Conservation (phyloP, 495 filamentous ascomycete genomes). For the Xylaria bambusicola region DNA sequence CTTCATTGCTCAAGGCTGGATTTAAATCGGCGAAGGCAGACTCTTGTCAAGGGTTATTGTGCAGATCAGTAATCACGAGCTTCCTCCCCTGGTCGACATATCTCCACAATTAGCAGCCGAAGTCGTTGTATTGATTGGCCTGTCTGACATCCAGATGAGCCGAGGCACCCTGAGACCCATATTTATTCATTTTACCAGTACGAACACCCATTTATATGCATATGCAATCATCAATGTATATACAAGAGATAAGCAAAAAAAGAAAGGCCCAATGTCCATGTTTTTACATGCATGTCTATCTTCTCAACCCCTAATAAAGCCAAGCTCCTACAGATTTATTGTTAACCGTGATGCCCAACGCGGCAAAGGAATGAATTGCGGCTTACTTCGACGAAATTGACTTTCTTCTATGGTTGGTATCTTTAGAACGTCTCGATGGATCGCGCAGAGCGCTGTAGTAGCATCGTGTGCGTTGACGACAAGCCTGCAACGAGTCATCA, state of each 20-base stretch:
- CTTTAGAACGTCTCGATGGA: slow-evolving; percentile 44
- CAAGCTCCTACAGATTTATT: slow-evolving; percentile 8
- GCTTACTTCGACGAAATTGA: slow-evolving; percentile 34
- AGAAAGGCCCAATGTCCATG: too few relatives aligned
- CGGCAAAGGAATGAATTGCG: not conserved
- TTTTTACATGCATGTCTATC: too few relatives aligned
- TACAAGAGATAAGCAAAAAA: too few relatives aligned
- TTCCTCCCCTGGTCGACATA: too few relatives aligned
- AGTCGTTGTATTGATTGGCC: too few relatives aligned
- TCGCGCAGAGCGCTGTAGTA: slow-evolving; percentile 39
- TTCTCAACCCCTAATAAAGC: slow-evolving; percentile 12
- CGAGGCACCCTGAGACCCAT: not conserved
- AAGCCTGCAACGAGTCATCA: slow-evolving; percentile 25
- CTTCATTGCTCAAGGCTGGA: too few relatives aligned
- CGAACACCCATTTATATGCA: not conserved
- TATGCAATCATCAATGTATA: not conserved
- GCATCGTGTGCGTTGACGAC: slow-evolving; percentile 41
- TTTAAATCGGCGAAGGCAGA: too few relatives aligned
- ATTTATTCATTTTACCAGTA: not conserved
- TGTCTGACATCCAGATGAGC: not conserved
- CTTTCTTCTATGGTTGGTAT: slow-evolving; percentile 39
- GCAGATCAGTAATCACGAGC: slow-evolving; percentile 22
- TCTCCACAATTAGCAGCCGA: too few relatives aligned
- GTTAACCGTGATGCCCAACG: not conserved
- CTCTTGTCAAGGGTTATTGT: too few relatives aligned